A percentile compares a stretch with the other conserved stretches of the same genome.
These are phyloP conservation scores for Eucalyptus tenuipes DNA, from an alignment of 345 rosid genomes.

Conservation along the genomic window DNA sequence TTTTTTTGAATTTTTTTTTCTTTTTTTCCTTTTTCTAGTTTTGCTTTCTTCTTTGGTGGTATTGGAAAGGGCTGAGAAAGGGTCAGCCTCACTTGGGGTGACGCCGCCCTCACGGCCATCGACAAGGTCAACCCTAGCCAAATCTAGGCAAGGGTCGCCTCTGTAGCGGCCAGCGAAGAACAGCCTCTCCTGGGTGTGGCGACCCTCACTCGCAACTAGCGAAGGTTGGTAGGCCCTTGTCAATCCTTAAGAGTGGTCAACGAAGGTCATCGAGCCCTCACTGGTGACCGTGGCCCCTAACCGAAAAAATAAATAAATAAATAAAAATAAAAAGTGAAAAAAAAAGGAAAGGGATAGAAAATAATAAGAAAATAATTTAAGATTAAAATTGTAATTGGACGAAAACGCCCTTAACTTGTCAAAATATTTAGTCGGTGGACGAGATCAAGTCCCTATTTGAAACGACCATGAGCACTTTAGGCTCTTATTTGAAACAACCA, in stretches of 20 bases:
- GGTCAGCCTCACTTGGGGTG: fast-evolving
- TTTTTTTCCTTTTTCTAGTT: fast-evolving
- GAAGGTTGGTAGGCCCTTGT: too few species aligned
- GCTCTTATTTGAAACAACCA: too few species aligned
- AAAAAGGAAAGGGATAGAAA: too few species aligned
- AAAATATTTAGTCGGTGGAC: fast-evolving
- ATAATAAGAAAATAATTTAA: too few species aligned
- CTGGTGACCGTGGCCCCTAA: fast-evolving
- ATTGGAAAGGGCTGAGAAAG: fast-evolving
- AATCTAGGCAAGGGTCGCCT: fast-evolving
- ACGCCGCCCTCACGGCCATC: fast-evolving
- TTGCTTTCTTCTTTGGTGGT: fast-evolving
- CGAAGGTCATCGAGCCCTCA: too few species aligned
- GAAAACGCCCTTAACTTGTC: too few species aligned
- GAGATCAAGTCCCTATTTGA: fast-evolving
- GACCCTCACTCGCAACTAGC: fast-evolving
- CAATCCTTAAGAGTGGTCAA: too few species aligned
- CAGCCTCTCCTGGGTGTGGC: fast-evolving
- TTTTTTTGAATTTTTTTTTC: fast-evolving
- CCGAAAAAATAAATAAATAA: fast-evolving
- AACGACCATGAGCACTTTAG: too few species aligned
- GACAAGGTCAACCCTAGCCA: fast-evolving
- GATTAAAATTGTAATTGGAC: too few species aligned
- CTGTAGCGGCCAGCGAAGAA: fast-evolving
- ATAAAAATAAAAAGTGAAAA: too few species aligned